Base-by-base conservation (phyloP, 2,329 filamentous ascomycete species). In the Ilyonectria robusta region DNA sequence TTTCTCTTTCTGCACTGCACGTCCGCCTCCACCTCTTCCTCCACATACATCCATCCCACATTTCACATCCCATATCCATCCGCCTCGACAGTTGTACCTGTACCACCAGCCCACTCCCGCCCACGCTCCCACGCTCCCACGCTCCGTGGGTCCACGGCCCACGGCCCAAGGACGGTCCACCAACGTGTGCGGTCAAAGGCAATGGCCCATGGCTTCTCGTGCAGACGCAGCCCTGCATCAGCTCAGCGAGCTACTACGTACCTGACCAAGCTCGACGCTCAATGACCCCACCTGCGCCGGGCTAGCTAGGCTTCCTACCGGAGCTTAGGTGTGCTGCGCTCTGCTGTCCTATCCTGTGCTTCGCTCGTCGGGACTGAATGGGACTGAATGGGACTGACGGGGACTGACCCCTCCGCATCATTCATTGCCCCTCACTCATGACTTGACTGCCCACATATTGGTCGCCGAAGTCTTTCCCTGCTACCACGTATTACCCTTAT, bases 391-490 rank as follows among this genome's bases (percentile, higher is more conserved):
- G 26, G 26, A 26, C 26, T 26, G 26, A 26, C 55, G 61, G 64
- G 55, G 40, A 54, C 58, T 57, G 67, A 69, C 60, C 68, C 70
- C 67, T 69, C 65, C 62, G 65, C 70, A 70, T 71, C 57, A 59
- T 62, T 71, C 57, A 59, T 62, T 73, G 72, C 72, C 72, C 72
- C 72, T 75, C 72, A 72, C 67, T 61, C 66, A 72, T 74, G 72
- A 74, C 66, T 74, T 74, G 56, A 74, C 65, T 73, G 69, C 69
- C 71, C 71, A 70, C 71, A 72, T 73, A 70, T 62, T 62, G 66
- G 62, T 70, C 31, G 66, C 62, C 71, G 70, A 60, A 61, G 67
- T 58, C 64, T 66, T 75, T 59, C 59, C 40, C 40, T 42, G 7
- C 50, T 11, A 67, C 69, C 37, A 75, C 72, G 59, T 69, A 62